Evolutionary conservation across 805 yeast species (phyloP), one percentile per base, ranked within the genome.

Genomic region (Candida ulmi): DNA sequence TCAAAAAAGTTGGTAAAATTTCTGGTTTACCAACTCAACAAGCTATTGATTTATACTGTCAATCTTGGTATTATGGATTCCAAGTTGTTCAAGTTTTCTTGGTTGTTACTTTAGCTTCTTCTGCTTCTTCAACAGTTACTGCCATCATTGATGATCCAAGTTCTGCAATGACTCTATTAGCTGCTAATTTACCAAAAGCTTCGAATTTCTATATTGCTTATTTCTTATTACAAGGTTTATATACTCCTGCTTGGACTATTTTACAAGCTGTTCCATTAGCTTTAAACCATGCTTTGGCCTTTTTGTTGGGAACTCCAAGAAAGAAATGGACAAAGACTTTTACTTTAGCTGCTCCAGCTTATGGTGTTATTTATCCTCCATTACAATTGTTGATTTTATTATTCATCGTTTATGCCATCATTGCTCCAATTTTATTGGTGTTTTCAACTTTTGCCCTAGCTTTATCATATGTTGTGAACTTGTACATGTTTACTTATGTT

Each of bases 31-130:
- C 85, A 38, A 78, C 96, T 3, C 58, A 66, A 9, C 91, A 88
- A 53, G 73, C 78, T 40, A 74, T 85, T 41, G 96, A 88, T 51
- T 62, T 70, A 43, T 88, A 81, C 72, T 83, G 93, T 46, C 99
- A 91, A 60, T 74, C 79, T 28, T 88, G 95, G 80, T 93, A 67
- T 63, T 91, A 73, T 64, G 96, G 85, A 1, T 91, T 91, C 76
- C 88, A 86, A 67, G 91, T 88, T 35, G 78, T 91, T 43, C 88
- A 91, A 62, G 90, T 84, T 11, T 93, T 91, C 63, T 61, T 93
- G 42, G 95, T 90, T 36, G 72, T 83, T 31, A 88, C 98, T 4
- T 57, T 84, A 39, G 72, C 96, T 9, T 88, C 97, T 15, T 76
- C 96, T 36, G 78, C 96, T 13, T 62, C 84, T 4, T 79, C 95